Percentiles rank a stretch among this genome's conserved stretches.
These are phyloP conservation scores for Elsinoe necatrix DNA, from an alignment of 2,329 filamentous ascomycete species.

Conservation along the genomic window DNA sequence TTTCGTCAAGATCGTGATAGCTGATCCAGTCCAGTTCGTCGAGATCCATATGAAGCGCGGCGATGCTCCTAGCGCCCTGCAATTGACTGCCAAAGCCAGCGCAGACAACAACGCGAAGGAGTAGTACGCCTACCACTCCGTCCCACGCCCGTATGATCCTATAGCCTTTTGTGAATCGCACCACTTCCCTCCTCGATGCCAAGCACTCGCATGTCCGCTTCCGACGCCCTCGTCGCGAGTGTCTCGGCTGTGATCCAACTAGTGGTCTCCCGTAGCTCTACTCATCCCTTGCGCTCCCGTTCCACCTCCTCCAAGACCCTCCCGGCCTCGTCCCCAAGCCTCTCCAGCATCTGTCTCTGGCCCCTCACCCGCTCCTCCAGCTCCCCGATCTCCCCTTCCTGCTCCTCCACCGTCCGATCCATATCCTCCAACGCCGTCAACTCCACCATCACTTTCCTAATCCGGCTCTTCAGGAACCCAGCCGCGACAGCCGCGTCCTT, in stretches of 20 bases:
- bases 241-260: constrained; percentile 32
- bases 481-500: constrained; percentile 76
- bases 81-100: constrained; percentile 61
- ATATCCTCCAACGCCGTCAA: constrained; percentile 63
- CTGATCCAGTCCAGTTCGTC: too few species aligned
- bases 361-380: constrained; percentile 55
- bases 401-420: constrained; percentile 56
- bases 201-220: too few species aligned
- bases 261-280: constrained; percentile 30
- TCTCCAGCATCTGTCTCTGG: constrained; percentile 52
- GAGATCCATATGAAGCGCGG: constrained; percentile 74
- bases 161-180: too few species aligned
- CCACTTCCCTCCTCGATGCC: too few species aligned
- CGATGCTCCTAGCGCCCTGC: constrained; percentile 64
- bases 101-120: constrained; percentile 56
- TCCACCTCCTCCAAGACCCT: constrained; percentile 30
- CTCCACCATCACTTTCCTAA: constrained; percentile 60
- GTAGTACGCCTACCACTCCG: not conserved
- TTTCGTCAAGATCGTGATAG: too few species aligned
- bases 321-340: constrained; percentile 43
- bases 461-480: constrained; percentile 65
- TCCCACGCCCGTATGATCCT: not conserved
- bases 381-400: constrained; percentile 60
- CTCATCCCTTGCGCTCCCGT: constrained; percentile 22
- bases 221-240: constrained; percentile 19